Evolutionary conservation across 495 filamentous ascomycete genomes (phyloP).

Genomic region (Physcia stellaris): DNA sequence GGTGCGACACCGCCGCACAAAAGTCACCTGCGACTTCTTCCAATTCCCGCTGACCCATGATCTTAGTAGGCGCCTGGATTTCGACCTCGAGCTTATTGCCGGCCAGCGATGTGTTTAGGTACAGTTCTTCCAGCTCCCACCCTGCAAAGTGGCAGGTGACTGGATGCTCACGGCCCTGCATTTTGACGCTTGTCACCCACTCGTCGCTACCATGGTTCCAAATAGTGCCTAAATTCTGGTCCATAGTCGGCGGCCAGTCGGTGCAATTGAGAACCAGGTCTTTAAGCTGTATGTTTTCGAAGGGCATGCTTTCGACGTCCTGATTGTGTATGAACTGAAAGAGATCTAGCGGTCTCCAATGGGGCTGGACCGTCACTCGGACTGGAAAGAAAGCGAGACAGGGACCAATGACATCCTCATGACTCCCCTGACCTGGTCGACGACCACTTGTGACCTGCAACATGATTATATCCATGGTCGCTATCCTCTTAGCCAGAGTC

Average conservation of each 20-base stretch:
- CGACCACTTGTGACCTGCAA: conserved; percentile 40
- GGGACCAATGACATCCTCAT: conserved; percentile 38
- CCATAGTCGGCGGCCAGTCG: conserved; percentile 45
- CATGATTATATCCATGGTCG: conserved; percentile 36
- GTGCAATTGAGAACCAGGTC: conserved; percentile 47
- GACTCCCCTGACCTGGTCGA: conserved; percentile 33
- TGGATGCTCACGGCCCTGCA: too few relatives aligned
- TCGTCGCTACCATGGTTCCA: too few relatives aligned
- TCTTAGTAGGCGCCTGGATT: too few relatives aligned
- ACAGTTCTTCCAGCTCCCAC: too few relatives aligned
- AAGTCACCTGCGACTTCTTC: too few relatives aligned
- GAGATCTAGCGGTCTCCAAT: conserved; percentile 36
- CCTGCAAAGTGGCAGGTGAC: too few relatives aligned
- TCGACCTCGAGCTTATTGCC: too few relatives aligned
- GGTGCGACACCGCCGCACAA: too few relatives aligned
- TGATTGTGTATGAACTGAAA: conserved; percentile 44
- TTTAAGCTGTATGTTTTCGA: conserved; percentile 42
- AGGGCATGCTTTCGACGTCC: conserved; percentile 41
- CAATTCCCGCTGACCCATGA: too few relatives aligned
- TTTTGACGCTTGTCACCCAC: too few relatives aligned
- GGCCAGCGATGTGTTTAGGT: too few relatives aligned
- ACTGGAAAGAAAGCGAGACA: conserved; percentile 38
- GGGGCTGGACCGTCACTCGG: conserved; percentile 29
- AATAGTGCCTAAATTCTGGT: too few relatives aligned
- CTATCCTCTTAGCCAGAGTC: conserved; percentile 29